Evolutionary conservation across 345 rosid species (phyloP), one percentile per base, ranked within the genome.

Genomic region (Punica granatum): DNA sequence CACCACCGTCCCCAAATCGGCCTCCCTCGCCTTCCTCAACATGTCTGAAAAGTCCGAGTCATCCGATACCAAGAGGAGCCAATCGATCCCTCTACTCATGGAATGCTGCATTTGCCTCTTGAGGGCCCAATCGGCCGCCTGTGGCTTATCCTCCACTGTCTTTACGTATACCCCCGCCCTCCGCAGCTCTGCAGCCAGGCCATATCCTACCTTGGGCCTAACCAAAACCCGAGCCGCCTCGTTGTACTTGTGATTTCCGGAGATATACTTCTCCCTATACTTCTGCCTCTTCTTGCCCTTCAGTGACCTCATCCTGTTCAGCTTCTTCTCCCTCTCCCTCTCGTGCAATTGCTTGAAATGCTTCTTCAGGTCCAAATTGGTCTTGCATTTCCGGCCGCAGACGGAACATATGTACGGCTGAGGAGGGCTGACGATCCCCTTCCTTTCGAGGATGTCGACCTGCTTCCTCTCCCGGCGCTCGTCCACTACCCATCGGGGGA

Each of bases 91-190:
- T 63, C 91, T 77, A 14, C 83, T 90, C 98, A 90, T 87, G 0
- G 96, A 90, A 76, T 89, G 96, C 67, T 82, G 85, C 82, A 93
- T 90, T 76, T 93, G 98, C 73, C 85, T 85, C 85, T 90, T 93
- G 85, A 93, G 74, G 7, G 96, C 94, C 98, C 96, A 93, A 76
- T 93, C 97, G 26, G 98, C 96, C 1, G 97, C 97, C 67, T 93
- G 98, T 0, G 98, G 97, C 79, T 90, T 90, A 74, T 90, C 98
- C 79, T 84, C 86, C 68, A 90, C 97, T 3, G 88, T 89, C 83
- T 78, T 93, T 71, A 90, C 96, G 54, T 68, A 75, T 62, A 93
- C 90, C 1, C 97, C 98, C 0, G 96, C 98, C 70, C 94, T 79
- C 72, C 82, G 75, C 75, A 93, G 70, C 84, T 89, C 98, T 3